Percentiles rank a stretch among this genome's conserved stretches.
Evolutionary conservation across 129 eudicot species (phyloP).

Genomic region (Chrysanthemum lavandulifolium): DNA sequence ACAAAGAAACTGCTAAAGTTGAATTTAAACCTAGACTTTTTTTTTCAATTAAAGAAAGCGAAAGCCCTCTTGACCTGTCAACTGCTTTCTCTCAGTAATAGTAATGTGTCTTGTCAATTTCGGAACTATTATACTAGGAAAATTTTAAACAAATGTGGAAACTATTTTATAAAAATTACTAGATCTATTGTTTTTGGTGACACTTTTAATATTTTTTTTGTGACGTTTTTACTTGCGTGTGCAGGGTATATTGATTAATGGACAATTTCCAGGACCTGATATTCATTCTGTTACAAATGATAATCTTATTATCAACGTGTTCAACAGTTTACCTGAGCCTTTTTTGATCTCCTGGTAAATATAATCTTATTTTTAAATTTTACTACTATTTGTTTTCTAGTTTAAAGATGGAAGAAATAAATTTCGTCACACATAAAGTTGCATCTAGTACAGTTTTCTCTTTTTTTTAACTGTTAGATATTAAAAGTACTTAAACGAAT

Average conservation of each 20-base stretch:
- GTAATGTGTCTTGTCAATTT: too few species aligned
- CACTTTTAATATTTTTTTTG: neutral
- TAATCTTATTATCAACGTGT: conserved; percentile 74
- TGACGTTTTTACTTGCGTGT: neutral
- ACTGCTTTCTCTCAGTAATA: too few species aligned
- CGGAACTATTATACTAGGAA: too few species aligned
- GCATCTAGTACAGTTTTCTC: neutral
- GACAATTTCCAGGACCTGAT: conserved; percentile 88
- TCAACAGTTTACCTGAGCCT: conserved; percentile 65
- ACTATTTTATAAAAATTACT: neutral
- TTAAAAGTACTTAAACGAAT: too few species aligned
- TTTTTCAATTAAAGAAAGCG: too few species aligned
- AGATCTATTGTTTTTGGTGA: neutral
- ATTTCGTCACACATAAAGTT: neutral
- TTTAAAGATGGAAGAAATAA: neutral
- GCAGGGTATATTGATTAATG: conserved; percentile 83
- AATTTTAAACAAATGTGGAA: too few species aligned
- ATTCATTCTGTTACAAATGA: conserved; percentile 66
- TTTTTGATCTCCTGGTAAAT: conserved; percentile 71
- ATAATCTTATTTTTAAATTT: neutral
- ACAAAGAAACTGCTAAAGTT: too few species aligned
- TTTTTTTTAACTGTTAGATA: too few species aligned
- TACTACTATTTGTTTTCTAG: neutral
- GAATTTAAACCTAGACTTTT: too few species aligned
- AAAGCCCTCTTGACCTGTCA: too few species aligned